Conservation (phyloP, 2,329 filamentous ascomycete genomes). For the Aspergillus sp. region DNA sequence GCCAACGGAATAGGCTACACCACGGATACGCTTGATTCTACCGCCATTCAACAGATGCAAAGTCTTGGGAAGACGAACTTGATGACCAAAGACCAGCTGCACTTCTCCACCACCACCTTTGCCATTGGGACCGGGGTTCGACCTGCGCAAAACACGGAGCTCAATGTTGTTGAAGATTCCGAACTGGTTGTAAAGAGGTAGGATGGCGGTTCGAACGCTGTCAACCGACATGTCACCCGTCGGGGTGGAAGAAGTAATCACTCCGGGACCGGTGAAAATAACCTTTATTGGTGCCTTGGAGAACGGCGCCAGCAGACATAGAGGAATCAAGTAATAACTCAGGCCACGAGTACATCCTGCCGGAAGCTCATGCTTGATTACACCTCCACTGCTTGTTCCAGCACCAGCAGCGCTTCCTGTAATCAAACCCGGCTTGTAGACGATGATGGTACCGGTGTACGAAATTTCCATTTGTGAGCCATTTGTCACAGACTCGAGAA, state of each 20-base stretch:
- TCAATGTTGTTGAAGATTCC: slow-evolving; percentile 84
- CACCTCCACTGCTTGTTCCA: slow-evolving; percentile 60
- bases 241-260: slow-evolving; percentile 81
- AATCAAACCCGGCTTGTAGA: slow-evolving; percentile 87
- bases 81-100: slow-evolving; percentile 87
- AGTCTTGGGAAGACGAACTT: slow-evolving; percentile 89
- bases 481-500: slow-evolving; percentile 92
- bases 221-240: slow-evolving; percentile 85
- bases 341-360: slow-evolving; percentile 71
- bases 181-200: slow-evolving; percentile 84
- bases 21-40: slow-evolving; percentile 77
- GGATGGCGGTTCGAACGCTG: slow-evolving; percentile 83
- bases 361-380: slow-evolving; percentile 75
- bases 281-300: slow-evolving; percentile 88
- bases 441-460: slow-evolving; percentile 87
- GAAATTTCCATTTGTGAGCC: slow-evolving; percentile 92
- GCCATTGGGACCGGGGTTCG: slow-evolving; percentile 67
- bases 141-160: slow-evolving; percentile 70
- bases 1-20: slow-evolving; percentile 88
- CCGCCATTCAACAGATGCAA: slow-evolving; percentile 80
- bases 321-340: slow-evolving; percentile 83
- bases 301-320: slow-evolving; percentile 88
- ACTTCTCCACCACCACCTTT: slow-evolving; percentile 82
- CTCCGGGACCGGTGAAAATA: slow-evolving; percentile 79
- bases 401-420: slow-evolving; percentile 73